Conservation (phyloP, 805 yeast species). For the Candida arabinofermentans region DNA sequence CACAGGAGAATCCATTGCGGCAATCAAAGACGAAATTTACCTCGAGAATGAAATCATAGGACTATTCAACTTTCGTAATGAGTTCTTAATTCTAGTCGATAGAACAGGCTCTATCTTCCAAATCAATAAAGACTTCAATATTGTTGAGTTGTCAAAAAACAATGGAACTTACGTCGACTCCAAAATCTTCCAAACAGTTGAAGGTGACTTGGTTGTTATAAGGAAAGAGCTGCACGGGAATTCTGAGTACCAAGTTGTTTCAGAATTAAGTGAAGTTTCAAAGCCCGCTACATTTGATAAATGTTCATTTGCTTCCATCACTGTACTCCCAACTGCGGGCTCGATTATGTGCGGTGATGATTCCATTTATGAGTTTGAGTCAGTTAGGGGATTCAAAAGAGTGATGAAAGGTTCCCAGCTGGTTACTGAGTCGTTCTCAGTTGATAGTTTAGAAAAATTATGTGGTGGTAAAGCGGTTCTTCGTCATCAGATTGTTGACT, state of each 20-base stretch:
- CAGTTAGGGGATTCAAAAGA: conserved; percentile 7
- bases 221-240: conserved; percentile 4
- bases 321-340: conserved; percentile 2
- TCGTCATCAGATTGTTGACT: conserved; percentile 8
- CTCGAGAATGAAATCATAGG: conserved; percentile 13
- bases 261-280: not conserved
- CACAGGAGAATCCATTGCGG: conserved; percentile 4
- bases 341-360: conserved; percentile 10
- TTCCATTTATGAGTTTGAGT: conserved; percentile 10
- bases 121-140: conserved; percentile 4
- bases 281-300: conserved; percentile 6
- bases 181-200: conserved; percentile 4
- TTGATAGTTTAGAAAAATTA: not conserved
- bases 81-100: conserved; percentile 8
- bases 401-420: conserved; percentile 3
- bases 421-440: conserved; percentile 1
- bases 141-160: not conserved
- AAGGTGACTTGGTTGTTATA: conserved; percentile 5
- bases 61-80: conserved; percentile 5
- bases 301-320: conserved; percentile 10
- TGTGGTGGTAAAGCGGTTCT: conserved; percentile 1
- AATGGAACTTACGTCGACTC: conserved; percentile 1
- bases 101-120: conserved; percentile 5
- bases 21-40: conserved; percentile 16
- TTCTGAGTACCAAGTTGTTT: not conserved